phyloP scores from a whole-genome alignment of 2,329 filamentous ascomycete genomes.

The Bipolaris gigantea region DNA sequence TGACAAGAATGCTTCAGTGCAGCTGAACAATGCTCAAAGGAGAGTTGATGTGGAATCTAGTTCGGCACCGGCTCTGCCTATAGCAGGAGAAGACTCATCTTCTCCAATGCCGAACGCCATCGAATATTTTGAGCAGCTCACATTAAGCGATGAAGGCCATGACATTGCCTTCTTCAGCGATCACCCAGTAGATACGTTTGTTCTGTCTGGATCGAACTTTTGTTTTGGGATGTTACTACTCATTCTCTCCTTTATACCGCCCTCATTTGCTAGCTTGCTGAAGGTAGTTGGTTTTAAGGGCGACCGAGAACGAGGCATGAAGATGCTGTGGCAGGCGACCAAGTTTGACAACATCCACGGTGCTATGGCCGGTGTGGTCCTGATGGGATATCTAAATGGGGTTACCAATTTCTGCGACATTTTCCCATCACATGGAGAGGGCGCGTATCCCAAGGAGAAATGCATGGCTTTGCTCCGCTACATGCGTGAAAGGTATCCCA shows the following conservation, averaged over 20 bases:
- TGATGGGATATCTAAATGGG: constrained; percentile 87
- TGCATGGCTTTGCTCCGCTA: constrained; percentile 68
- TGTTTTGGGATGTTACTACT: constrained; percentile 86
- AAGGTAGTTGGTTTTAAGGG: constrained; percentile 90
- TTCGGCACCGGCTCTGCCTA: constrained; percentile 28
- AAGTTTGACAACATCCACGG: constrained; percentile 87
- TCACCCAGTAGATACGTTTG: constrained; percentile 80
- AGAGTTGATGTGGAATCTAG: constrained; percentile 29
- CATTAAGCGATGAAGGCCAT: constrained; percentile 40
- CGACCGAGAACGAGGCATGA: constrained; percentile 78
- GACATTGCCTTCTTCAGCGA: constrained; percentile 66
- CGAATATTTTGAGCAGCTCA: constrained; percentile 39
- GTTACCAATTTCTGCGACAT: constrained; percentile 88
- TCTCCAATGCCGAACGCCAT: constrained; percentile 26
- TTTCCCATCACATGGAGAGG: constrained; percentile 64
- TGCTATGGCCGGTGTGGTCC: constrained; percentile 79
- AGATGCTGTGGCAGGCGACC: constrained; percentile 88
- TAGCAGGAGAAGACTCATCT: constrained; percentile 21
- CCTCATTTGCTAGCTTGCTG: constrained; percentile 82
- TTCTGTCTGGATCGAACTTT: constrained; percentile 85
- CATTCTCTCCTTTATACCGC: constrained; percentile 89
- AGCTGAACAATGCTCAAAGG: constrained; percentile 28
- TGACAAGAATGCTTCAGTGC: constrained; percentile 27
- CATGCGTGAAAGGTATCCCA: constrained; percentile 78
- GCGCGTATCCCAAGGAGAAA: constrained; percentile 67